Evolutionary conservation across 2,329 filamentous ascomycete genomes (phyloP).

Genomic region (Fusarium coffeatum): DNA sequence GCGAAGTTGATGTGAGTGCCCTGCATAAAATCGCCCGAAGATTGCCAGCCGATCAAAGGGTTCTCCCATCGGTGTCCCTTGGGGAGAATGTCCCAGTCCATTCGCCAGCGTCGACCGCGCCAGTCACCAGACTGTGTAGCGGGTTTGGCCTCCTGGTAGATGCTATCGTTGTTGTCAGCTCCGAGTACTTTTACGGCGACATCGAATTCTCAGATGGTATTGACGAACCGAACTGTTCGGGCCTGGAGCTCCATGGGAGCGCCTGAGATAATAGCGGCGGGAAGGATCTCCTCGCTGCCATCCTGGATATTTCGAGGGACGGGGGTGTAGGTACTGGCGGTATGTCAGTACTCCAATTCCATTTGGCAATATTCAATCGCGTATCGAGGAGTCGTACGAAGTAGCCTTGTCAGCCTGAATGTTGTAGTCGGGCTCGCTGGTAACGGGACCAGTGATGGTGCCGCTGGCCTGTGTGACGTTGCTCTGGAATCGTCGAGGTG

Average conservation of each 20-base stretch:
- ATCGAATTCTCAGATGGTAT: not conserved
- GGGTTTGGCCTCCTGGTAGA: constrained; percentile 92
- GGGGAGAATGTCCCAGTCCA: constrained; percentile 96
- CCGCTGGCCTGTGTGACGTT: constrained; percentile 57
- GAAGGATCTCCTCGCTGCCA: constrained; percentile 83
- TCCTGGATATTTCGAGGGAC: constrained; percentile 91
- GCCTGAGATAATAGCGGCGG: constrained; percentile 89
- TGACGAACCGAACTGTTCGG: constrained; percentile 85
- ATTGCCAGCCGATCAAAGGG: constrained; percentile 98
- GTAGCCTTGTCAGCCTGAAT: constrained; percentile 87
- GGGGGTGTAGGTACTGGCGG: constrained; percentile 83
- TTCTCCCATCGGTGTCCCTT: constrained; percentile 99
- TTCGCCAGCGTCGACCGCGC: constrained; percentile 87
- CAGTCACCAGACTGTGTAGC: constrained; percentile 94
- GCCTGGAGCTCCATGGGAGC: constrained; percentile 95
- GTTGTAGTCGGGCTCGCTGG: constrained; percentile 83
- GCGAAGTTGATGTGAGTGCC: constrained; percentile 92
- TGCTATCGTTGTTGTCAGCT: constrained; percentile 65
- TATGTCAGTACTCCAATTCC: constrained; percentile 34
- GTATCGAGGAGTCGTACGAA: constrained; percentile 69
- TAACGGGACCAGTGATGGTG: constrained; percentile 54
- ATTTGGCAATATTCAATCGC: constrained; percentile 8
- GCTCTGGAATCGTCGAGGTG: constrained; percentile 67
- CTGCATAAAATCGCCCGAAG: constrained; percentile 93
- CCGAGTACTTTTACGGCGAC: not conserved